Evolutionary conservation across 148 eudicot genomes (phyloP).

Genomic region (Vaccinium myrtillus): DNA sequence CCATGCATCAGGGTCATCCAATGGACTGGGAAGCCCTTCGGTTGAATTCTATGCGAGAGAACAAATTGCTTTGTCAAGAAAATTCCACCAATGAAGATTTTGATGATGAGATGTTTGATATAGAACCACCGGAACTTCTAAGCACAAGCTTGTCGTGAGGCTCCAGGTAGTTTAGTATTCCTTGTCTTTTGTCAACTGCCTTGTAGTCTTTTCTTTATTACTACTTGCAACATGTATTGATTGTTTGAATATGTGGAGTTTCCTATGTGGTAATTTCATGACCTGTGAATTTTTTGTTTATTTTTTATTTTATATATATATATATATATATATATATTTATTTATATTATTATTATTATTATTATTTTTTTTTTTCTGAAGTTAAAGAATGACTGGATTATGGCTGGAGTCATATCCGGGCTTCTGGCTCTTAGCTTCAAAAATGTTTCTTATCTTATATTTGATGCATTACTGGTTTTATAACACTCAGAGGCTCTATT

Average conservation of each 20-base stretch:
- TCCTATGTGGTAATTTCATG: background rate
- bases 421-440: background rate
- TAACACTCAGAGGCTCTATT: background rate
- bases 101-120: slow-evolving; percentile 45
- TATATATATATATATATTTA: too few species aligned
- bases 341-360: too few species aligned
- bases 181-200: background rate
- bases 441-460: background rate
- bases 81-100: slow-evolving; percentile 53
- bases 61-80: slow-evolving; percentile 47
- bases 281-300: background rate
- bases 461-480: background rate
- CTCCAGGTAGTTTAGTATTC: slow-evolving; percentile 26
- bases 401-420: background rate
- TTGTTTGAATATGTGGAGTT: background rate
- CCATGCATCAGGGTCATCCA: slow-evolving; percentile 26
- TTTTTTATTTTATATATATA: too few species aligned
- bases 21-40: slow-evolving; percentile 36
- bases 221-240: background rate
- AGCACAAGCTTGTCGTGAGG: slow-evolving; percentile 30
- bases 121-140: slow-evolving; percentile 35
- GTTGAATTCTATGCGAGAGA: slow-evolving; percentile 34
- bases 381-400: background rate
- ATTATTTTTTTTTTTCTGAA: background rate
- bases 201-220: background rate